Evolutionary conservation across 2,329 filamentous ascomycete species (phyloP).

Genomic region (Endothia cerciana): DNA sequence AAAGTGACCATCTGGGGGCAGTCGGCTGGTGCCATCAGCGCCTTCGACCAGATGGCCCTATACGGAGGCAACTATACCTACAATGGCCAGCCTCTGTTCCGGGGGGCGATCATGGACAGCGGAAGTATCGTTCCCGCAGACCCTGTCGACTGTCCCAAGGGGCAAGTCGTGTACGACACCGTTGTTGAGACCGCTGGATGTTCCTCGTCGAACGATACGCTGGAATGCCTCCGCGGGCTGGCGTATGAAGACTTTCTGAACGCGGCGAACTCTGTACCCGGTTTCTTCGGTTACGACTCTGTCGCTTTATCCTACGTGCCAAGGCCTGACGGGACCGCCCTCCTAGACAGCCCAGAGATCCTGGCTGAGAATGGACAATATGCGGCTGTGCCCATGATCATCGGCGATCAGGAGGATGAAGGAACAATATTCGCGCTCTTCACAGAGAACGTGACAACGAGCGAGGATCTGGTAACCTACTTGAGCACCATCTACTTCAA

Average conservation of each 20-base stretch:
- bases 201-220: slow-evolving; percentile 55
- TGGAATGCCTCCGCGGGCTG: slow-evolving; percentile 67
- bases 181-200: slow-evolving; percentile 68
- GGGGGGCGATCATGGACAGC: slow-evolving; percentile 78
- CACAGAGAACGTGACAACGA: slow-evolving; percentile 69
- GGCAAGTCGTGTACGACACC: slow-evolving; percentile 65
- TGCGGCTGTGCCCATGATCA: slow-evolving; percentile 54
- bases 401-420: slow-evolving; percentile 80
- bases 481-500: slow-evolving; percentile 64
- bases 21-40: slow-evolving; percentile 72
- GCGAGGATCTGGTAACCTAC: slow-evolving; percentile 63
- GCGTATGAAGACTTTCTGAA: slow-evolving; percentile 64
- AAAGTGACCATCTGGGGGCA: slow-evolving; percentile 83
- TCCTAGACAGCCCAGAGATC: slow-evolving; percentile 66
- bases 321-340: slow-evolving; percentile 68
- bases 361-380: slow-evolving; percentile 55
- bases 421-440: slow-evolving; percentile 75
- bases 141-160: slow-evolving; percentile 67
- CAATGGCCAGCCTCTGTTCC: slow-evolving; percentile 75
- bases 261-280: slow-evolving; percentile 72
- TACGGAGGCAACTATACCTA: slow-evolving; percentile 75
- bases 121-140: slow-evolving; percentile 66
- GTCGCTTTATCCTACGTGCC: slow-evolving; percentile 75
- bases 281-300: slow-evolving; percentile 67
- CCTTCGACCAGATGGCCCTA: slow-evolving; percentile 75